A percentile compares a stretch with the other conserved stretches of the same genome.
Evolutionary conservation across 2,329 filamentous ascomycete genomes (phyloP).

Genomic region (Fusarium sp.): DNA sequence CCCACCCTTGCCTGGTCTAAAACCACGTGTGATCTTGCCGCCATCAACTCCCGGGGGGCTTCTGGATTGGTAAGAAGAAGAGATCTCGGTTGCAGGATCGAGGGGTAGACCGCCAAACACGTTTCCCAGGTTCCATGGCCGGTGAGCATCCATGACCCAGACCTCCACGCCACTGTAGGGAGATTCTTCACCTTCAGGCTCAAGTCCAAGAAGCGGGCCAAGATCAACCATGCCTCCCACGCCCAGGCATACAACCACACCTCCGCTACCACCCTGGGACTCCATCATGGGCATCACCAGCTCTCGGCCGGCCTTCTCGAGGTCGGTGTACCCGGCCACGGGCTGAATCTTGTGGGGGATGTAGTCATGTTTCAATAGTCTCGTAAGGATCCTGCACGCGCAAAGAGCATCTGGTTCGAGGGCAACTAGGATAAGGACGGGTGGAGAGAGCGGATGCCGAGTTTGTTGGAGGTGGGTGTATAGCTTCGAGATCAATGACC

Average conservation of each 20-base stretch:
- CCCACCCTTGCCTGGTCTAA: conserved; percentile 83
- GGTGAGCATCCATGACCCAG: conserved; percentile 91
- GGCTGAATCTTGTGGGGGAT: conserved; percentile 98
- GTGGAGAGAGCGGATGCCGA: conserved; percentile 89
- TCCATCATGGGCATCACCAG: conserved; percentile 89
- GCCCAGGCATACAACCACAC: conserved; percentile 90
- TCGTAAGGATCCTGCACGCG: conserved; percentile 92
- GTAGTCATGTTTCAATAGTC: conserved; percentile 96
- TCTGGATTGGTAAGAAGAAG: conserved; percentile 60
- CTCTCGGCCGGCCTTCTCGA: conserved; percentile 81
- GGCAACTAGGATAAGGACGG: conserved; percentile 90
- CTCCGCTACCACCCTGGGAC: conserved; percentile 84
- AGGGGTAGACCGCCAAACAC: conserved; percentile 82
- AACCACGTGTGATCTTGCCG: conserved; percentile 77
- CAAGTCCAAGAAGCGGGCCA: conserved; percentile 79
- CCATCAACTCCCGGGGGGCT: conserved; percentile 75
- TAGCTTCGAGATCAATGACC: conserved; percentile 87
- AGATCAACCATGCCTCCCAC: conserved; percentile 93
- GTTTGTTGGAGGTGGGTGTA: conserved; percentile 90
- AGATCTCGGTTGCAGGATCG: conserved; percentile 62
- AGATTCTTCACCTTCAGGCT: conserved; percentile 71
- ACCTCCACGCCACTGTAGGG: conserved; percentile 88
- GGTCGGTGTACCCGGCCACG: conserved; percentile 90
- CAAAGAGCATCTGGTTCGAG: conserved; percentile 96
- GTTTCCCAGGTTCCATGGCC: conserved; percentile 95